Evolutionary conservation across 2,329 filamentous ascomycete species (phyloP).

Genomic region (Blastomyces parvus): DNA sequence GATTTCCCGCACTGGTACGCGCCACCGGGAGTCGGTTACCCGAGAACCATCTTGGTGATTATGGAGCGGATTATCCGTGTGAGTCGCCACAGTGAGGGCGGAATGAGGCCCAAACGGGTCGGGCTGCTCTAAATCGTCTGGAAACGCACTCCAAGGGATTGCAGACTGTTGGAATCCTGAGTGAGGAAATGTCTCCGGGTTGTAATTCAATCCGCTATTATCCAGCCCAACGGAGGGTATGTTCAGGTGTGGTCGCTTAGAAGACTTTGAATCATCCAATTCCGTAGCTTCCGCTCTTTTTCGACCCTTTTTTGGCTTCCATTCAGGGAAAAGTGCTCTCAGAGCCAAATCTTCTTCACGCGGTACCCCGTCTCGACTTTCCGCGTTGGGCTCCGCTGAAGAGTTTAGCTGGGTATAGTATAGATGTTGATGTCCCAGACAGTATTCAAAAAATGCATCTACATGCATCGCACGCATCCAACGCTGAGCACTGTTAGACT

Average conservation of each 20-base stretch:
- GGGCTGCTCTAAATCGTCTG: slow-evolving; percentile 43
- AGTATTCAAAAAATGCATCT: slow-evolving; percentile 87
- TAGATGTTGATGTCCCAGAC: slow-evolving; percentile 63
- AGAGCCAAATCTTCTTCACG: slow-evolving; percentile 84
- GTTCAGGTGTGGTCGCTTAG: slow-evolving; percentile 55
- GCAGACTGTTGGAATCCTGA: slow-evolving; percentile 19
- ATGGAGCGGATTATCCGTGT: slow-evolving; percentile 27
- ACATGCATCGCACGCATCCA: slow-evolving; percentile 98
- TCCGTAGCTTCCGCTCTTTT: slow-evolving; percentile 54
- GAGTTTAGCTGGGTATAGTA: slow-evolving; percentile 72
- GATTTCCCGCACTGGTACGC: slow-evolving; percentile 46
- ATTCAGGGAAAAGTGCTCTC: slow-evolving; percentile 70
- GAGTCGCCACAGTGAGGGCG: slow-evolving; percentile 25
- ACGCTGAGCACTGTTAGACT: slow-evolving; percentile 44
- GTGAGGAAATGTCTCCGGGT: slow-evolving; percentile 13
- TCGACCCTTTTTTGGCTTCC: slow-evolving; percentile 51
- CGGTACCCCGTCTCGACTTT: slow-evolving; percentile 68
- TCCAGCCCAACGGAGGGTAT: slow-evolving; percentile 40
- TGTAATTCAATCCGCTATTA: slow-evolving; percentile 26
- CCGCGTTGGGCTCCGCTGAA: slow-evolving; percentile 51
- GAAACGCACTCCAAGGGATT: slow-evolving; percentile 45
- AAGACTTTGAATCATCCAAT: slow-evolving; percentile 45
- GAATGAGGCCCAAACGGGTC: slow-evolving; percentile 32
- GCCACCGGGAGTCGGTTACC: slow-evolving; percentile 33
- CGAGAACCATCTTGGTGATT: slow-evolving; percentile 14